Base-by-base conservation (phyloP, 257 asterid species). In the Fraxinus americana region DNA sequence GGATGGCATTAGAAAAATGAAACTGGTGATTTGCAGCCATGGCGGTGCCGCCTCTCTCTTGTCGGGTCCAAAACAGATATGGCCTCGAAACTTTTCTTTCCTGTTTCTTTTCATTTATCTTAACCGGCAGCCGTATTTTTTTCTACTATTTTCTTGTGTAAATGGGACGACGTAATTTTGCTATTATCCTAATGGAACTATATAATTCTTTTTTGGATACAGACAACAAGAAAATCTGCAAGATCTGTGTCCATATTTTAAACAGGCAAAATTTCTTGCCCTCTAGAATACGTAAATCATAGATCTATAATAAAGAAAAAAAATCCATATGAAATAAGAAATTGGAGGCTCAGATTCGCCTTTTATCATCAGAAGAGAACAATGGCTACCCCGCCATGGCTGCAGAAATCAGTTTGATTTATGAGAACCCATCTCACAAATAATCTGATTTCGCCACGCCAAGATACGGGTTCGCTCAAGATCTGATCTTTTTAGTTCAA, bases 301-400 rank as follows among this genome's bases (percentile, higher is more conserved):
- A 4, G n/a, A 48, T 13, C 54, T 48, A 1, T 14, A 16, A 41
- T 13, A 48, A 45, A 13, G 17, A 45, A 39, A 2, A 16, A 3
- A 9, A 13, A 16, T 16, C 17, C n/a, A 48, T 14, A 14, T 48
- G 23, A n/a, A 17, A 57, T 30, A n/a, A 57, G 30, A 57, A 57
- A 57, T 23, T 63, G 69, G 69, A 63, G 69, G 69, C 69, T 63
- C 69, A 63, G 69, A 63, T 63, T 63, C 69, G 69, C 69, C 69
- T 63, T 63, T 63, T 25, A 63, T 63, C 69, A 25, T 63, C 69
- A 63, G 32, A 11, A 63, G 17, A 25, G 1, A 25, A 23, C 23
- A 25, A 63, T 10, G 69, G 35, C 69, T 23, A 63, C 10, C 32
- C 69, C 69, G 69, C 69, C 69, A 63, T 63, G 69, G 69, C 69